A percentile compares a stretch with the other conserved stretches of the same genome.
Evolutionary conservation across 257 asterid genomes (phyloP).

Genomic region (Cordia subcordata): DNA sequence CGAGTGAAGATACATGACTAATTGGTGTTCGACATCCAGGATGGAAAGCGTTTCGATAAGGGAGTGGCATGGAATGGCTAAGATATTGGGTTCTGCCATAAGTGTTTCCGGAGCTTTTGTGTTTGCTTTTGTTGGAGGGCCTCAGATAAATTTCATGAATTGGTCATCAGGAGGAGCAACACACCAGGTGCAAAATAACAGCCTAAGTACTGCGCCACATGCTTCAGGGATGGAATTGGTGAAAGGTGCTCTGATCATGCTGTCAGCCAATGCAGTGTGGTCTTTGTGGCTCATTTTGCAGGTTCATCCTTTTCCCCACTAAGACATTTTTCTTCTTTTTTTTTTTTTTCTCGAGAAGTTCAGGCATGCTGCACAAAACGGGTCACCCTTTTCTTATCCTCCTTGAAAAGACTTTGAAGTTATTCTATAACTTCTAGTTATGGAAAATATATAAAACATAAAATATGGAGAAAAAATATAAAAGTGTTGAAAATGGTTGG

Average conservation of each 20-base stretch:
- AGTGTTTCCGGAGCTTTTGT: conserved; percentile 57
- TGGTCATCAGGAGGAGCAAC: conserved; percentile 16
- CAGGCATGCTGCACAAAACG: too few species aligned
- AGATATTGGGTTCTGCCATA: conserved; percentile 9
- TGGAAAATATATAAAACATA: too few species aligned
- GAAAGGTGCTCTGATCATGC: conserved; percentile 53
- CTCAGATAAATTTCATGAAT: conserved; percentile 32
- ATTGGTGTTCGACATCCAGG: not conserved
- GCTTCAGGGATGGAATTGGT: conserved; percentile 29
- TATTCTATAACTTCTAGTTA: too few species aligned
- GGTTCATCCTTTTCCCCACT: conserved; percentile 19
- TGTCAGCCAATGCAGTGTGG: conserved; percentile 45
- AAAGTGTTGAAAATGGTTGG: too few species aligned
- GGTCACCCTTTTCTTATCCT: too few species aligned
- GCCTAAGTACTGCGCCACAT: not conserved
- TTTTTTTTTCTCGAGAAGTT: too few species aligned
- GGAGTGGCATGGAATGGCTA: conserved; percentile 15
- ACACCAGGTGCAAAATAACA: not conserved
- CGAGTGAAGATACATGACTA: too few species aligned
- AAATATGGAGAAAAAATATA: too few species aligned
- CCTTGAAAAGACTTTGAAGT: too few species aligned
- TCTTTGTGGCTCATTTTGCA: conserved; percentile 61
- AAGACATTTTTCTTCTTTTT: too few species aligned
- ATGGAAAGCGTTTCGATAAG: conserved; percentile 10
- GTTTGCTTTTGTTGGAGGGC: conserved; percentile 60